phyloP scores from a whole-genome alignment of 2,329 filamentous ascomycete species.

The Podosphaera xanthii region DNA sequence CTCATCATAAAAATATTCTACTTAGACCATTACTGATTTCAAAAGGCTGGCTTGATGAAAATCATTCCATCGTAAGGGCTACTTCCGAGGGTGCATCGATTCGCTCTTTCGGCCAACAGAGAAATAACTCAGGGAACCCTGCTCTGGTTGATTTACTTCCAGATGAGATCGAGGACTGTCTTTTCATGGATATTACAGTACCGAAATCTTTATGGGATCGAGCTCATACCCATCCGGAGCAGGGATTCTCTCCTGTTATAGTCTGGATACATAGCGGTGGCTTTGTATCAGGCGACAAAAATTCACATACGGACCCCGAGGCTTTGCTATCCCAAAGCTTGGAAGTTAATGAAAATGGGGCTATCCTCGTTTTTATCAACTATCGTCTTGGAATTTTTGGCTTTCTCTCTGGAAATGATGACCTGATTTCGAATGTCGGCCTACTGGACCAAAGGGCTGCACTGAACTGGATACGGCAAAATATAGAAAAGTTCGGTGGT shows the following conservation, averaged over 20 bases:
- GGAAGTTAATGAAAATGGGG: constrained; percentile 16
- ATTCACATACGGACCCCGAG: constrained; percentile 16
- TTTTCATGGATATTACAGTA: constrained; percentile 13
- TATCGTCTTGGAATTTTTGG: constrained; percentile 17
- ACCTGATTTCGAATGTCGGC: constrained; percentile 25
- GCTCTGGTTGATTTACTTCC: not conserved
- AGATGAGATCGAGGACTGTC: constrained; percentile 21
- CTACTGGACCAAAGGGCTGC: constrained; percentile 30
- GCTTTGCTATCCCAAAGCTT: constrained; percentile 17
- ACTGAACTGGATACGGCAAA: constrained; percentile 30
- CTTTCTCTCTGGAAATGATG: constrained; percentile 19
- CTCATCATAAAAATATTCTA: no score
- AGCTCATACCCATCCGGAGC: constrained; percentile 7
- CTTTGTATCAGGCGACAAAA: constrained; percentile 21
- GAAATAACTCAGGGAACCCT: no score
- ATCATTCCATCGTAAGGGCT: no score
- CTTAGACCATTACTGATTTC: no score
- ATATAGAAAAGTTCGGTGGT: constrained; percentile 31
- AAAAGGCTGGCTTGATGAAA: no score
- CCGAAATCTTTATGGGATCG: no score
- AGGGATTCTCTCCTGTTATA: not conserved
- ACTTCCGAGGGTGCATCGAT: no score
- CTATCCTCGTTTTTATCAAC: constrained; percentile 16
- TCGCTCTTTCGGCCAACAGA: no score
- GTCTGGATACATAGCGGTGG: constrained; percentile 16